A percentile compares a stretch with the other conserved stretches of the same genome.
These are phyloP conservation scores for Aspergillus hiratsukae DNA, from an alignment of 2,329 filamentous ascomycete species.

Conservation along the genomic window DNA sequence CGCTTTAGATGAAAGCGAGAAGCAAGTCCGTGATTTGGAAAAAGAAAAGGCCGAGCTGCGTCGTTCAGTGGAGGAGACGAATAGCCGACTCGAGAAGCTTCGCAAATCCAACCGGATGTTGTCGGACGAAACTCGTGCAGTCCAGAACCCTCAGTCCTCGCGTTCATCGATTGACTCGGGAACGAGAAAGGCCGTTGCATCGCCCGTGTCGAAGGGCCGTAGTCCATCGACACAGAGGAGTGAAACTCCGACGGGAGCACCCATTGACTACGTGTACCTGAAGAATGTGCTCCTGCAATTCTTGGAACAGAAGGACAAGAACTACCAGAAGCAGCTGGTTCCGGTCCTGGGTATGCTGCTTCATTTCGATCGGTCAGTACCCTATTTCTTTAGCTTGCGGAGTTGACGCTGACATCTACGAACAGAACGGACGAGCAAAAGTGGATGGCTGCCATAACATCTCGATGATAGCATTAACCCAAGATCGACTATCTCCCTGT, in stretches of 20 bases:
- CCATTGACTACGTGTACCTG: slow-evolving; percentile 59
- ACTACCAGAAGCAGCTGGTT: slow-evolving; percentile 63
- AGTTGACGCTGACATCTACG: slow-evolving; percentile 11
- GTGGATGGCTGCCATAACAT: slow-evolving; percentile 71
- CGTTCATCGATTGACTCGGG: slow-evolving; percentile 57
- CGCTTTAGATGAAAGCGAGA: slow-evolving; percentile 81
- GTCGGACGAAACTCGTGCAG: slow-evolving; percentile 53
- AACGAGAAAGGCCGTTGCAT: slow-evolving; percentile 41
- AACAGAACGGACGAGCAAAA: slow-evolving; percentile 72
- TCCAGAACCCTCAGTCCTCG: slow-evolving; percentile 49
- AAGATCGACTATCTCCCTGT: background rate
- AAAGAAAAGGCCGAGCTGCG: slow-evolving; percentile 74
- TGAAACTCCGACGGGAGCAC: slow-evolving; percentile 33
- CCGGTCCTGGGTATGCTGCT: slow-evolving; percentile 62
- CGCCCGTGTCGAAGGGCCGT: slow-evolving; percentile 42
- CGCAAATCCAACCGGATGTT: slow-evolving; percentile 62
- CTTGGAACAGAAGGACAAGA: slow-evolving; percentile 63
- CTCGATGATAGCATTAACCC: slow-evolving; percentile 30
- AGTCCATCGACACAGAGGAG: slow-evolving; percentile 30
- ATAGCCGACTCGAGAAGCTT: slow-evolving; percentile 71
- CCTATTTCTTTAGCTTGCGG: background rate
- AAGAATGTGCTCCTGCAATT: slow-evolving; percentile 65
- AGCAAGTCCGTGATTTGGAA: slow-evolving; percentile 76
- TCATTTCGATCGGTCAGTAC: slow-evolving; percentile 58
- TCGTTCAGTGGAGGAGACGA: slow-evolving; percentile 71